Evolutionary conservation across 208 protist species (phyloP).

Genomic region (Angomonas ambiguus): DNA sequence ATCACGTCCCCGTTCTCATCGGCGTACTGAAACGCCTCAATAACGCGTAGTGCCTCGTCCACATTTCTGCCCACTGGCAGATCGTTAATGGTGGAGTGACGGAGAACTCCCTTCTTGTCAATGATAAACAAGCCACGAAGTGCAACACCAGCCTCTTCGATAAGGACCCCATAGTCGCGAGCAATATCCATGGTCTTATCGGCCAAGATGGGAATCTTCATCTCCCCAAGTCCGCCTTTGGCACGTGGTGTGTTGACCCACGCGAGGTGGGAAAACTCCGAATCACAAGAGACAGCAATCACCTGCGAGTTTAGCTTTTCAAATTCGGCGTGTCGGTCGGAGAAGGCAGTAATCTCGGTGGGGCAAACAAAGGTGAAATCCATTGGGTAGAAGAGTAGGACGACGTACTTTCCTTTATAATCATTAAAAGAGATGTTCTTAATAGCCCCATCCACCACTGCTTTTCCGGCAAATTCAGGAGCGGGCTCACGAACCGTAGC

Average conservation of each 20-base stretch:
- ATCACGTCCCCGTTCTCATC: slow-evolving; percentile 95
- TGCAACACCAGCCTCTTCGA: slow-evolving; percentile 80
- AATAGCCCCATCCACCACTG: slow-evolving; percentile 94
- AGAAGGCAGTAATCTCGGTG: slow-evolving; percentile 96
- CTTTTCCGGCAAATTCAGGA: slow-evolving; percentile 88
- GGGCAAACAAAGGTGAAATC: slow-evolving; percentile 98
- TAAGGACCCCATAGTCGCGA: slow-evolving; percentile 93
- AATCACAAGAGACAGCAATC: slow-evolving; percentile 91
- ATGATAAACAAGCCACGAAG: slow-evolving; percentile 96
- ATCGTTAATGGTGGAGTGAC: slow-evolving; percentile 94
- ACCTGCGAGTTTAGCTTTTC: slow-evolving; percentile 88
- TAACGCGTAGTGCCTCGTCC: slow-evolving; percentile 95
- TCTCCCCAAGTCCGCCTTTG: slow-evolving; percentile 95
- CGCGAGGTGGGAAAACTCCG: slow-evolving; percentile 93
- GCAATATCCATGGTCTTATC: slow-evolving; percentile 94
- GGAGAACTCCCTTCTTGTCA: slow-evolving; percentile 89
- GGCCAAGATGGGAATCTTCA: slow-evolving; percentile 95
- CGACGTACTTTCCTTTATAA: slow-evolving; percentile 93
- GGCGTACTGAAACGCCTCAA: slow-evolving; percentile 95
- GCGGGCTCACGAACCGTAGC: slow-evolving; percentile 85
- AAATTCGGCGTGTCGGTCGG: slow-evolving; percentile 90
- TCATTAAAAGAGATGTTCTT: slow-evolving; percentile 88
- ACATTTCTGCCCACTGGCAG: slow-evolving; percentile 94
- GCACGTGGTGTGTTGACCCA: slow-evolving; percentile 95
- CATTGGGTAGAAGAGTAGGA: slow-evolving; percentile 96